phyloP scores from a whole-genome alignment of 2,329 filamentous ascomycete genomes.

The Trichothecium sympodiale region DNA sequence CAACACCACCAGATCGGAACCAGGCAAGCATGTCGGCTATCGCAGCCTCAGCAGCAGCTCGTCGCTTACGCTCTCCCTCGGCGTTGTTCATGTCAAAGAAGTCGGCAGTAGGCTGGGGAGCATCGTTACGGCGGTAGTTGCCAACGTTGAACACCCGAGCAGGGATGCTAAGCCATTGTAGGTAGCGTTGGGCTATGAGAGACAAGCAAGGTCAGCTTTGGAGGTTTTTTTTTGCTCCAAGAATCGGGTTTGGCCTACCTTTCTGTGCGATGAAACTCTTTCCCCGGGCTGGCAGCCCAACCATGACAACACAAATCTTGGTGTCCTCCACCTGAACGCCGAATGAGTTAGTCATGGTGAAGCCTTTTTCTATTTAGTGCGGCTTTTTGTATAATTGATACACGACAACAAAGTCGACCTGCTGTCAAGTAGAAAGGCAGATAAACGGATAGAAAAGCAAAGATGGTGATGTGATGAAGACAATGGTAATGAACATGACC shows the following conservation, averaged over 20 bases:
- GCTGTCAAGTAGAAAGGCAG: too few species aligned
- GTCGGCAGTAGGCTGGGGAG: conserved; percentile 80
- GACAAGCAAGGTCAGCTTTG: conserved; percentile 5
- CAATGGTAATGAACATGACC: too few species aligned
- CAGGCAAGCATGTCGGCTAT: conserved; percentile 89
- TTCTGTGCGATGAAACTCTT: conserved; percentile 98
- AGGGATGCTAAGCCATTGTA: conserved; percentile 91
- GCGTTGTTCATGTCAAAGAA: conserved; percentile 90
- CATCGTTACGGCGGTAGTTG: conserved; percentile 82
- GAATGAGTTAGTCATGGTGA: conserved; percentile 56
- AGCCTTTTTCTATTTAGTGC: too few species aligned
- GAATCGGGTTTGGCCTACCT: conserved; percentile 43
- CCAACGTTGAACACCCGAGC: conserved; percentile 96
- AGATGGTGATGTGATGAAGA: too few species aligned
- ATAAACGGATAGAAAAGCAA: too few species aligned
- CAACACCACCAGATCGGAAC: conserved; percentile 73
- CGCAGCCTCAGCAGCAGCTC: conserved; percentile 81
- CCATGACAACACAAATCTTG: conserved; percentile 97
- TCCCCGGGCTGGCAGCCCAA: conserved; percentile 85
- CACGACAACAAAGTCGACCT: too few species aligned
- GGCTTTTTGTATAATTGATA: too few species aligned
- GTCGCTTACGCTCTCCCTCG: conserved; percentile 81
- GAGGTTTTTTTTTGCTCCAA: not conserved
- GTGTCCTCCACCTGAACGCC: conserved; percentile 89
- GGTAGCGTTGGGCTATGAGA: conserved; percentile 72